Conservation (phyloP, 345 rosid genomes). For the Anastatica hierochuntica region DNA sequence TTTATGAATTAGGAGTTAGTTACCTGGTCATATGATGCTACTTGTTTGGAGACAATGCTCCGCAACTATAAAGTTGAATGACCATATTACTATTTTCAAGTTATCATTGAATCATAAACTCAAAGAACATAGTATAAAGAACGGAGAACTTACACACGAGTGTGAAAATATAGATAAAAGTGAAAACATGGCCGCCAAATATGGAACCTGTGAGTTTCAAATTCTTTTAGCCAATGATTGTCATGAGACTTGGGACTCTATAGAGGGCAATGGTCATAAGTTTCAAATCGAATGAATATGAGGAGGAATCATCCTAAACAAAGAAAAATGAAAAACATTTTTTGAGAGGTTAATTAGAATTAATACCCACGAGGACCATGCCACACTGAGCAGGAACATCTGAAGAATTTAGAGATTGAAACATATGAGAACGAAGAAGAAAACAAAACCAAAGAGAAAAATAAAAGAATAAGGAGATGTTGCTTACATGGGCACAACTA, state of each 20-base stretch:
- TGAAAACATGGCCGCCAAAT: slow-evolving; percentile 58
- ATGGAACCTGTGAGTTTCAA: slow-evolving; percentile 54
- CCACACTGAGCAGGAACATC: slow-evolving; percentile 69
- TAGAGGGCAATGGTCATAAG: background rate
- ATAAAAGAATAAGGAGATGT: background rate
- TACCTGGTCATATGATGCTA: slow-evolving; percentile 76
- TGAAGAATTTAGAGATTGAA: slow-evolving; percentile 25
- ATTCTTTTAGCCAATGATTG: slow-evolving; percentile 10
- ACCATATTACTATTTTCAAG: background rate
- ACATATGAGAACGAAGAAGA: background rate
- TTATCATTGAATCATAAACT: background rate
- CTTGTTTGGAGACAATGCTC: slow-evolving; percentile 86
- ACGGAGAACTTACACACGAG: slow-evolving; percentile 62
- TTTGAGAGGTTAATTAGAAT: slow-evolving; percentile 7
- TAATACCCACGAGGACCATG: slow-evolving; percentile 82
- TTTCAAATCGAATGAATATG: background rate
- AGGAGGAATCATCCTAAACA: background rate
- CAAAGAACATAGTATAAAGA: background rate
- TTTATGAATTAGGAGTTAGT: background rate
- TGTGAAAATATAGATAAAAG: slow-evolving; percentile 47
- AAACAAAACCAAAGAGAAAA: background rate
- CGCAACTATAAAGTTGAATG: slow-evolving; percentile 40
- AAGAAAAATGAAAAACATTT: background rate
- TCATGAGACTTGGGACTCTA: too few species aligned
- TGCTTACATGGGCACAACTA: slow-evolving; percentile 54